Evolutionary conservation across 768 basidiomycete genomes (phyloP).

Genomic region (Hygrophorus russula): DNA sequence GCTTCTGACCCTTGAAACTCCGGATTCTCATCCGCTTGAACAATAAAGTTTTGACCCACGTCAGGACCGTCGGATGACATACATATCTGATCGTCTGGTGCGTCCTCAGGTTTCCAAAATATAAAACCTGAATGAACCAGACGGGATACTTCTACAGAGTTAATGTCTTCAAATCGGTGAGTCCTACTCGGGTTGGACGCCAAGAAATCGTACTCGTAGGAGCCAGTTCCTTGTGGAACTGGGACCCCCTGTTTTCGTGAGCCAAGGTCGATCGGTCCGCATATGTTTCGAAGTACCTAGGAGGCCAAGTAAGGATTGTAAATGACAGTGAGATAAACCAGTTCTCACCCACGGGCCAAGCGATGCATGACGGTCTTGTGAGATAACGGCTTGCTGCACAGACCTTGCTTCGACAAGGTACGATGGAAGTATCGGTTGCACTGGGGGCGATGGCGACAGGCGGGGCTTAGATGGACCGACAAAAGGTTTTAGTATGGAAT

Average conservation of each 20-base stretch:
- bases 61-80: not conserved
- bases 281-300: slow-evolving; percentile 17
- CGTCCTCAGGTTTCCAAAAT: slow-evolving; percentile 26
- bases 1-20: not conserved
- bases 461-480: slow-evolving; percentile 22
- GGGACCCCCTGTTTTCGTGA: slow-evolving; percentile 3
- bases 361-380: slow-evolving; percentile 35
- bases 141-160: slow-evolving; percentile 35
- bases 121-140: slow-evolving; percentile 37
- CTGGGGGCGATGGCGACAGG: slow-evolving; percentile 18
- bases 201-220: slow-evolving; percentile 44
- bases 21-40: not conserved
- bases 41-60: not conserved
- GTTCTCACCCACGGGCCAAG: slow-evolving; percentile 45
- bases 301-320: slow-evolving; percentile 5
- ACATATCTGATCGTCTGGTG: not conserved
- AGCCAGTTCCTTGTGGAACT: slow-evolving; percentile 11
- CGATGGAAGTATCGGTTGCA: slow-evolving; percentile 36
- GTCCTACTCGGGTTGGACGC: slow-evolving; percentile 25
- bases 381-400: slow-evolving; percentile 33
- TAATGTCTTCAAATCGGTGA: slow-evolving; percentile 32
- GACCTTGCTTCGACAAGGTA: slow-evolving; percentile 36
- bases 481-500: slow-evolving; percentile 22
- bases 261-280: slow-evolving; percentile 11
- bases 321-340: not conserved